Conservation (phyloP, 345 rosid species). For the Arabidopsis arenosa region DNA sequence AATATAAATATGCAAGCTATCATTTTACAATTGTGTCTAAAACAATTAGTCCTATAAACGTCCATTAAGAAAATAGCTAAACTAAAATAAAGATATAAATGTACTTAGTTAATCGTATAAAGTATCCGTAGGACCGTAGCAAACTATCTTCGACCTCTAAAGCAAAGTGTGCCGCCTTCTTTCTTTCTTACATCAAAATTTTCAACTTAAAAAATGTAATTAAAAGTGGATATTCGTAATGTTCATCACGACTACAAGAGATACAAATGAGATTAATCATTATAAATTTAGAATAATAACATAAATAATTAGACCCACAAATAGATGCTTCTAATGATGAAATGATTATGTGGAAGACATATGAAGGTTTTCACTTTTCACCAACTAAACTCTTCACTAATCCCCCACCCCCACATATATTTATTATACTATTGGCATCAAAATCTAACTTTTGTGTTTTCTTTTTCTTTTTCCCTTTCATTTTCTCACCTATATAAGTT, state of each 20-base stretch:
- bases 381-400: slow-evolving; percentile 37
- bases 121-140: slow-evolving; percentile 6
- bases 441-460: slow-evolving; percentile 16
- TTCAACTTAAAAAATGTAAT: not conserved
- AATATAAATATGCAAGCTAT: not conserved
- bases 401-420: slow-evolving; percentile 8
- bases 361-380: slow-evolving; percentile 38
- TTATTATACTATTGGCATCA: slow-evolving; percentile 26
- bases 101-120: slow-evolving; percentile 17
- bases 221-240: slow-evolving; percentile 38
- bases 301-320: slow-evolving; percentile 31
- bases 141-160: slow-evolving; percentile 31
- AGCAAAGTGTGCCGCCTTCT: slow-evolving; percentile 38
- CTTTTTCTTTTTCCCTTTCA: not conserved
- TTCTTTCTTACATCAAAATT: not conserved
- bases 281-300: not conserved
- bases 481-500: not conserved
- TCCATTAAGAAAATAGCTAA: slow-evolving; percentile 25
- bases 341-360: slow-evolving; percentile 48
- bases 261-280: too few relatives aligned
- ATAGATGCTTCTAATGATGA: slow-evolving; percentile 45
- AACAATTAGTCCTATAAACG: not conserved
- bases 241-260: not conserved
- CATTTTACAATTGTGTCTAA: slow-evolving; percentile 1
- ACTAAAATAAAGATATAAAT: slow-evolving; percentile 4